A percentile compares a stretch with the other conserved stretches of the same genome.
Evolutionary conservation across 2,329 filamentous ascomycete species (phyloP).

Genomic region (Cordyceps tenuipes): DNA sequence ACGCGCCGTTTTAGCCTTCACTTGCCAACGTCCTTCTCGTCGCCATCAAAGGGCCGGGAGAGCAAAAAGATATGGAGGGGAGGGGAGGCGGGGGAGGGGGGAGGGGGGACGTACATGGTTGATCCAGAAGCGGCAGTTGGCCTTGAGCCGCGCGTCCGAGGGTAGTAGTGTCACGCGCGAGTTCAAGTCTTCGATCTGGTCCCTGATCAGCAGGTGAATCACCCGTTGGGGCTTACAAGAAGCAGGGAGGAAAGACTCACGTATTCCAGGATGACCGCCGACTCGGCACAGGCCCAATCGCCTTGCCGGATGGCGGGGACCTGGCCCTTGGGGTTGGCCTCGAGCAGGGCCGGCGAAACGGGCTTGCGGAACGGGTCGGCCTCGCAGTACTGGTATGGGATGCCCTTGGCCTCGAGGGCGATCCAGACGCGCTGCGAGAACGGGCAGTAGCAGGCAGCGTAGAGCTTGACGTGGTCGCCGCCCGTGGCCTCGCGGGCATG

Average conservation of each 20-base stretch:
- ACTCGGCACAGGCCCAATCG: slow-evolving; percentile 77
- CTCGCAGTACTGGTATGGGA: slow-evolving; percentile 80
- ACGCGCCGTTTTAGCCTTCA: slow-evolving; percentile 21
- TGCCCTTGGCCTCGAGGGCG: slow-evolving; percentile 68
- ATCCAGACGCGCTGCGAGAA: slow-evolving; percentile 90
- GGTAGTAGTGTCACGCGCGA: slow-evolving; percentile 55
- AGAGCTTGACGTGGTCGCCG: slow-evolving; percentile 66
- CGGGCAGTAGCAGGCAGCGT: slow-evolving; percentile 77
- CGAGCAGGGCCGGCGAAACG: slow-evolving; percentile 46
- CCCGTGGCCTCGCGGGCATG: slow-evolving; percentile 57
- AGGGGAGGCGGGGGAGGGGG: not conserved
- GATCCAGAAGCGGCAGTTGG: slow-evolving; percentile 70
- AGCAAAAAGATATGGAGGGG: not conserved
- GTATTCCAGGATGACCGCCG: slow-evolving; percentile 77
- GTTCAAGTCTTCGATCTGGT: slow-evolving; percentile 61
- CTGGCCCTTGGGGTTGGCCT: slow-evolving; percentile 66
- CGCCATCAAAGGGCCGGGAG: not conserved
- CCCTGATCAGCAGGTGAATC: not conserved
- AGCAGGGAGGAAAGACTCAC: slow-evolving; percentile 34
- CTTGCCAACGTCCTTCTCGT: too few relatives aligned
- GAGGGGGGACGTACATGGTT: slow-evolving; percentile 53
- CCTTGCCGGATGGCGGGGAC: slow-evolving; percentile 72
- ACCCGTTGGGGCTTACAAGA: not conserved
- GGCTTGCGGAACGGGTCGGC: slow-evolving; percentile 67
- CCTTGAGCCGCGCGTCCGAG: slow-evolving; percentile 54